Conservation (phyloP, 768 basidiomycete genomes). For the Phaffia tasmanica region DNA sequence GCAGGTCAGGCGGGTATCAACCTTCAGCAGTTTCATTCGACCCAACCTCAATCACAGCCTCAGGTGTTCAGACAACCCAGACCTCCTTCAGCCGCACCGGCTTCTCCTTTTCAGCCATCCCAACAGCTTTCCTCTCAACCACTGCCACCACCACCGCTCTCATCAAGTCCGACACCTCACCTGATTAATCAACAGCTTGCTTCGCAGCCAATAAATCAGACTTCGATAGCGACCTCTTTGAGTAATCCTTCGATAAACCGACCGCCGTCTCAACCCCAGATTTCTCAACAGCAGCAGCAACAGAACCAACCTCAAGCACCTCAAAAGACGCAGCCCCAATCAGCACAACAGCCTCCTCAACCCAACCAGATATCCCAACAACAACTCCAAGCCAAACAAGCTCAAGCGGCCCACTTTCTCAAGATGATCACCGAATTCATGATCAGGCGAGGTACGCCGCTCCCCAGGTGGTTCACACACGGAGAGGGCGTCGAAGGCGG, state of each 20-base stretch:
- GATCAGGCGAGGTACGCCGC: background rate
- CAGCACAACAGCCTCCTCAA: background rate
- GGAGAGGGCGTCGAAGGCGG: slow-evolving; percentile 17
- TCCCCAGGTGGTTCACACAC: slow-evolving; percentile 4
- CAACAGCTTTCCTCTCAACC: background rate
- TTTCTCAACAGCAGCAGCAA: no score
- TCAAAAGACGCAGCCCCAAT: background rate
- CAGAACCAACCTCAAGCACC: background rate
- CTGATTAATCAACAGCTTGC: no score
- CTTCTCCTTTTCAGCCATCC: background rate
- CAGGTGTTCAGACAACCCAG: background rate
- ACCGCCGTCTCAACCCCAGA: no score
- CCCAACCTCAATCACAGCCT: background rate
- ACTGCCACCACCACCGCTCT: background rate
- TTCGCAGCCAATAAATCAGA: no score
- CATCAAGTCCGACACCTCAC: background rate
- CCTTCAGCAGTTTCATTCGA: background rate
- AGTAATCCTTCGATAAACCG: no score
- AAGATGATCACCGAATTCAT: background rate
- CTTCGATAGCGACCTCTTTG: background rate
- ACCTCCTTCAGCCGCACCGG: slow-evolving; percentile 9
- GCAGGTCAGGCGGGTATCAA: background rate
- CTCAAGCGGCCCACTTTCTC: slow-evolving; percentile 7
- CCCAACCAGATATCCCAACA: background rate
- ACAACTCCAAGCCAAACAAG: background rate